phyloP scores from a whole-genome alignment of 176 grass and related monocot species.

The sorghum (Sorghum bicolor) region DNA sequence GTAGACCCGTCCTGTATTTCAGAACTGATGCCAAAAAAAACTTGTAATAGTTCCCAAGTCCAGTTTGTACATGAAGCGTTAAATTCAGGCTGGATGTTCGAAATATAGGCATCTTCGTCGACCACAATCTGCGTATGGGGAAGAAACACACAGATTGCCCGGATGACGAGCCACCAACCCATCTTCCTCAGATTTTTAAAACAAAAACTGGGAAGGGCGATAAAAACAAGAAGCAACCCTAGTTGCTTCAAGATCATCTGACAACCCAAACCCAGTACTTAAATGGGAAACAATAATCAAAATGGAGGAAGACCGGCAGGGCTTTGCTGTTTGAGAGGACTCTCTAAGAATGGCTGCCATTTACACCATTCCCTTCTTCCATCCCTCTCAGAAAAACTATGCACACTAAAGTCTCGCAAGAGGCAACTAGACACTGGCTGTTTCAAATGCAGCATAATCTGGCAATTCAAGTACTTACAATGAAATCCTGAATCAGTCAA shows the following conservation, averaged over 20 bases:
- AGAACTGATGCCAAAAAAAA: background rate
- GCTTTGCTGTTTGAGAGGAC: conserved; percentile 57
- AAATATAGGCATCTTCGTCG: conserved; percentile 34
- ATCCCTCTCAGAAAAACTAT: background rate
- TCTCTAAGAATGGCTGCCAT: conserved; percentile 47
- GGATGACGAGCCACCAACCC: background rate
- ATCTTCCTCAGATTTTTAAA: conserved; percentile 9
- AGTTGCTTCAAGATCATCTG: conserved; percentile 2
- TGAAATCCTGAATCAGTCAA: conserved; percentile 3
- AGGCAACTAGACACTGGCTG: background rate
- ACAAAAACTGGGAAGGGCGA: conserved; percentile 28
- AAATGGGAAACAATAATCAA: conserved; percentile 16
- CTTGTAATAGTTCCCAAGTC: too few relatives aligned
- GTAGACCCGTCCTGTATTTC: background rate
- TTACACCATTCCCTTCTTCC: background rate
- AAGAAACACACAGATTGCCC: conserved; percentile 29
- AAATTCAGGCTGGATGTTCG: background rate
- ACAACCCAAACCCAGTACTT: conserved; percentile 9
- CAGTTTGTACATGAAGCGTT: background rate
- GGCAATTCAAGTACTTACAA: conserved; percentile 35
- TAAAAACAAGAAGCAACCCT: background rate
- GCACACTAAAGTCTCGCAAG: background rate
- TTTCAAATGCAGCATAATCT: conserved; percentile 33
- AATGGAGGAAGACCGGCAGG: background rate
- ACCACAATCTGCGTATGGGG: conserved; percentile 27